phyloP scores from a whole-genome alignment of 768 basidiomycete species.

The Lentinula detonsa region DNA sequence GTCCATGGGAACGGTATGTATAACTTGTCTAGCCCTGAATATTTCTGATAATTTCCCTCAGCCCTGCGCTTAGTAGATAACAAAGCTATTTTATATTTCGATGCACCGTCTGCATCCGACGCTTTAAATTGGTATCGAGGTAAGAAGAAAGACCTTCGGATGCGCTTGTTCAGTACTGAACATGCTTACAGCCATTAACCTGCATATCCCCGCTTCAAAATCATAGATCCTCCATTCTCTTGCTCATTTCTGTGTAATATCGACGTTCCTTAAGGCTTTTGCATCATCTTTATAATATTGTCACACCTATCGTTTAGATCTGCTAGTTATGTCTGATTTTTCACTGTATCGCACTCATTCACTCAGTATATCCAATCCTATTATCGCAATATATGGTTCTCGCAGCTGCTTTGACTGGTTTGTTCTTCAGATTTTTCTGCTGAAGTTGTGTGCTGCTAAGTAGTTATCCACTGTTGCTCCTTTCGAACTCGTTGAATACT shows the following conservation, averaged over 20 bases:
- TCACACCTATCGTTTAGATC: background rate
- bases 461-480: no score
- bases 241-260: background rate
- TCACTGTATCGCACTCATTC: conserved; percentile 1
- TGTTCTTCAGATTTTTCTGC: no score
- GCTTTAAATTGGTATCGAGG: conserved; percentile 91
- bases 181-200: conserved; percentile 64
- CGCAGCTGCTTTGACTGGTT: background rate
- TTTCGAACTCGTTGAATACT: no score
- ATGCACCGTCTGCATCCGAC: conserved; percentile 77
- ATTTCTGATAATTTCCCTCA: conserved; percentile 19
- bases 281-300: background rate
- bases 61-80: conserved; percentile 87
- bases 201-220: conserved; percentile 83
- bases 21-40: background rate
- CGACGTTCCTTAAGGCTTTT: background rate
- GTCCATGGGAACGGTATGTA: conserved; percentile 75
- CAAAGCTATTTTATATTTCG: conserved; percentile 88
- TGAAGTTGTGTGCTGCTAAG: no score
- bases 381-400: conserved; percentile 3
- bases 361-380: background rate
- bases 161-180: background rate
- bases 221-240: conserved; percentile 28
- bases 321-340: background rate
- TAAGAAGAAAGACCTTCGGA: conserved; percentile 23